Percentiles rank a stretch among this genome's conserved stretches.
Evolutionary conservation across 345 rosid genomes (phyloP).

Genomic region (Litchi chinensis): DNA sequence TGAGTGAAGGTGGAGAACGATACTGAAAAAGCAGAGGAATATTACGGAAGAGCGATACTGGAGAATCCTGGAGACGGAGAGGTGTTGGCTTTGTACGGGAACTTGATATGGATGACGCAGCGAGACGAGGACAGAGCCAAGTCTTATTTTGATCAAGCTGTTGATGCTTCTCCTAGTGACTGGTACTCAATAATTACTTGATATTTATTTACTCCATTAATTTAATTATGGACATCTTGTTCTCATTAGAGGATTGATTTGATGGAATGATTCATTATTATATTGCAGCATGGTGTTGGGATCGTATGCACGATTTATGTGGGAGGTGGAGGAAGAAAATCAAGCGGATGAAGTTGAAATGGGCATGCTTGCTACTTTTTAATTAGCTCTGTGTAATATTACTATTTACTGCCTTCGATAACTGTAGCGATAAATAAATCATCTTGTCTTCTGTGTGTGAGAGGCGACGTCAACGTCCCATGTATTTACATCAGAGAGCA

Average conservation of each 20-base stretch:
- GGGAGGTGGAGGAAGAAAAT: conserved; percentile 78
- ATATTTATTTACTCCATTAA: neutral
- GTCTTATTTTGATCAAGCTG: conserved; percentile 71
- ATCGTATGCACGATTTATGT: conserved; percentile 84
- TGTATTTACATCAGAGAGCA: neutral
- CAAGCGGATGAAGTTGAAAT: conserved; percentile 27
- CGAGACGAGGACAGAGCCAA: conserved; percentile 63
- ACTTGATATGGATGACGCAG: conserved; percentile 72
- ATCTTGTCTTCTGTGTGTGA: too few species aligned
- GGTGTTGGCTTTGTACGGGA: conserved; percentile 68
- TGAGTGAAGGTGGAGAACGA: conserved; percentile 67
- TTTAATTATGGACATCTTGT: too few species aligned
- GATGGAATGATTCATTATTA: neutral
- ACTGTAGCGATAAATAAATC: too few species aligned
- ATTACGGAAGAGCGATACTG: conserved; percentile 75
- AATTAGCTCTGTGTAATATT: neutral
- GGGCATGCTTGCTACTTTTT: conserved; percentile 44
- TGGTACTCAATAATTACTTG: conserved; percentile 35
- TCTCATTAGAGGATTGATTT: neutral
- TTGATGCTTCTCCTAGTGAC: conserved; percentile 68
- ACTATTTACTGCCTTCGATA: too few species aligned
- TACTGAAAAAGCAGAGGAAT: conserved; percentile 61
- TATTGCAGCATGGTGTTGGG: conserved; percentile 70
- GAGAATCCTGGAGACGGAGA: conserved; percentile 85
- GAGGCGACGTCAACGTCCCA: too few species aligned